phyloP scores from a whole-genome alignment of 208 protist genomes.

The Vickermania ingenoplastis region DNA sequence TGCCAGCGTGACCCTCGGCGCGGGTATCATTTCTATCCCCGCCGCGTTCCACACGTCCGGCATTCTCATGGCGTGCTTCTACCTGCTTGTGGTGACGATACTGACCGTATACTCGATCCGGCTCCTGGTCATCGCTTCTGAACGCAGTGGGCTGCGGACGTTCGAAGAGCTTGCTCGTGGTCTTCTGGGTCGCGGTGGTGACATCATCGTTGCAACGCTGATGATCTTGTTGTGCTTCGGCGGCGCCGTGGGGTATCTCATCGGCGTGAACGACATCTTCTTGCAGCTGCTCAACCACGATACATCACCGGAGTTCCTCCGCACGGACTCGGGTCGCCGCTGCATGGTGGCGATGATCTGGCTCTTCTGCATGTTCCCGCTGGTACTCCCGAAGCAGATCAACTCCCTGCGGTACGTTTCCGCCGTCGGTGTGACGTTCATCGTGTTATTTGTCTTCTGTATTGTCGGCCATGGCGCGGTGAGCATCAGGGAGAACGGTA shows the following conservation, averaged over 20 bases:
- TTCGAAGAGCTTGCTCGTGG: conserved; percentile 6
- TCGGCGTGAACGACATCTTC: conserved; percentile 37
- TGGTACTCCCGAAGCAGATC: conserved; percentile 49
- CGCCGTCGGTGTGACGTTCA: conserved; percentile 22
- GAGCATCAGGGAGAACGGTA: conserved; percentile 14
- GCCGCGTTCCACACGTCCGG: conserved; percentile 11
- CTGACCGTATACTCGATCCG: conserved; percentile 12
- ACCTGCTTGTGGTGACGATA: conserved; percentile 5
- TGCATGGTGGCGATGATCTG: conserved; percentile 35
- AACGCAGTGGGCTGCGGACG: conserved; percentile 3
- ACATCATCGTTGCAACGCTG: conserved; percentile 17
- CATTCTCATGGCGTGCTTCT: conserved; percentile 3
- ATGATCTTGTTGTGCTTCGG: conserved; percentile 32
- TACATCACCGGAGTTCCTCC: conserved; percentile 12
- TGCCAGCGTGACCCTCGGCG: conserved; percentile 3
- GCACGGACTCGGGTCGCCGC: conserved; percentile 17
- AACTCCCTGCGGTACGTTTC: conserved; percentile 57
- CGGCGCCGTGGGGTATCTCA: conserved; percentile 44
- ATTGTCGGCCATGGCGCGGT: conserved; percentile 20
- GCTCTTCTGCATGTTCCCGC: conserved; percentile 49
- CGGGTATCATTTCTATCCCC: conserved; percentile 11
- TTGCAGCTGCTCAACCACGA: conserved; percentile 17
- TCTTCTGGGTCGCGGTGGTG: conserved; percentile 19
- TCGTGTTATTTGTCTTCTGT: conserved; percentile 26
- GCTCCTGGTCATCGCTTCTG: conserved; percentile 7